Conservation (phyloP, 768 basidiomycete species). For the Termitomyces sp. region DNA sequence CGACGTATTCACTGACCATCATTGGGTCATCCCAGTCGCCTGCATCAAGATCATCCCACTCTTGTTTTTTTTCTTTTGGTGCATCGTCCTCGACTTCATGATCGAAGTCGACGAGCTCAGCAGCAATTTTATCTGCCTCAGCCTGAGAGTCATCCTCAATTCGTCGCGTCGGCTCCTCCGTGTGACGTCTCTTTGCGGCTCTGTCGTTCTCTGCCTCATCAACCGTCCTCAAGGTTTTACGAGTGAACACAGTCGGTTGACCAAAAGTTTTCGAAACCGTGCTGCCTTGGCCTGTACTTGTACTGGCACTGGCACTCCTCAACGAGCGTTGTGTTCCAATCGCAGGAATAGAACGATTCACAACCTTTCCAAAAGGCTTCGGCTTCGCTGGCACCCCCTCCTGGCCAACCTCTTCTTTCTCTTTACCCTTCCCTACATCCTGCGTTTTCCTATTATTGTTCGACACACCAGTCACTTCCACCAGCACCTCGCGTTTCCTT, state of each 20-base stretch:
- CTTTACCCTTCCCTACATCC: constrained; percentile 21
- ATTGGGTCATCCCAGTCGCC: constrained; percentile 86
- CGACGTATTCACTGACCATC: constrained; percentile 92
- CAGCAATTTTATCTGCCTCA: constrained; percentile 36
- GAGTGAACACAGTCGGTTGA: constrained; percentile 6
- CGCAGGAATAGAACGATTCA: constrained; percentile 32
- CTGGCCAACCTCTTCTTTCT: constrained; percentile 43
- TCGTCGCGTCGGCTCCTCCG: constrained; percentile 34
- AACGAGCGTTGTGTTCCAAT: constrained; percentile 13
- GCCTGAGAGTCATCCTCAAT: constrained; percentile 34
- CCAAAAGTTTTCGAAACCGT: neutral
- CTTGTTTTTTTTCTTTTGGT: constrained; percentile 42
- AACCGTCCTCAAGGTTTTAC: constrained; percentile 18
- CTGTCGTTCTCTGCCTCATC: constrained; percentile 46
- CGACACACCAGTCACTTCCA: constrained; percentile 56
- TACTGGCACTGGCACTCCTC: constrained; percentile 8
- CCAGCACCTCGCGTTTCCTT: constrained; percentile 73
- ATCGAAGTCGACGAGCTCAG: constrained; percentile 27
- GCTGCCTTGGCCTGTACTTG: constrained; percentile 4
- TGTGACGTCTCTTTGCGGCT: constrained; percentile 61
- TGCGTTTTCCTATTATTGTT: constrained; percentile 26
- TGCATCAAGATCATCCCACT: constrained; percentile 84
- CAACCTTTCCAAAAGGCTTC: constrained; percentile 17
- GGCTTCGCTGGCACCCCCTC: constrained; percentile 19
- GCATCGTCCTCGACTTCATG: constrained; percentile 18